Percentiles rank a stretch among this genome's conserved stretches.
These are phyloP conservation scores for Candida orba DNA, from an alignment of 805 yeast genomes.

Conservation along the genomic window DNA sequence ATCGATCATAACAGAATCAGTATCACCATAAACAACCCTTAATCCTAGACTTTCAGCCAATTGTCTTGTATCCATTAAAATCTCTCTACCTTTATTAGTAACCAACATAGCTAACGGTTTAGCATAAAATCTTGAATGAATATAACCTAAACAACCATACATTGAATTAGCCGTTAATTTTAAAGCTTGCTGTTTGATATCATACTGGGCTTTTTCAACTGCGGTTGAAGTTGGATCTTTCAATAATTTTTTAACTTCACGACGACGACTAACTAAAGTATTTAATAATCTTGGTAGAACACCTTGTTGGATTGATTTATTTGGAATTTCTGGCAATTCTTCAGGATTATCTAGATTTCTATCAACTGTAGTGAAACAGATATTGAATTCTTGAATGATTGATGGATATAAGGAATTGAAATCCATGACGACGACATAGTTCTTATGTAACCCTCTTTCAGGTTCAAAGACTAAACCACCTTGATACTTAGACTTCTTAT, in stretches of 20 bases:
- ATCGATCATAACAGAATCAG: conserved; percentile 98
- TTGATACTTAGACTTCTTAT: conserved; percentile 67
- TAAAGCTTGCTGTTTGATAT: conserved; percentile 91
- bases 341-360: conserved; percentile 52
- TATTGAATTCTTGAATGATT: conserved; percentile 93
- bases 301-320: conserved; percentile 53
- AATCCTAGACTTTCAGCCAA: conserved; percentile 81
- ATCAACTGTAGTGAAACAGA: conserved; percentile 92
- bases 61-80: conserved; percentile 85
- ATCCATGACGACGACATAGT: conserved; percentile 90
- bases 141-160: conserved; percentile 97
- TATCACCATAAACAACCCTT: conserved; percentile 93
- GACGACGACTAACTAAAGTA: conserved; percentile 82
- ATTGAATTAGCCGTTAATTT: conserved; percentile 98
- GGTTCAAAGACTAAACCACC: conserved; percentile 98
- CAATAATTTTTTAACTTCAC: conserved; percentile 82
- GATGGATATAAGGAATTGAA: conserved; percentile 96
- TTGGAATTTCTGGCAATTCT: conserved; percentile 65
- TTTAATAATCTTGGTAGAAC: conserved; percentile 81
- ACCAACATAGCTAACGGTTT: conserved; percentile 93
- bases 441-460: conserved; percentile 87
- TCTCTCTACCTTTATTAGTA: conserved; percentile 92
- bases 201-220: conserved; percentile 73
- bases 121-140: conserved; percentile 88
- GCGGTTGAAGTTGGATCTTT: conserved; percentile 63